Evolutionary conservation across 129 eudicot genomes (phyloP), one percentile per base, ranked within the genome.

Genomic region (Silybum marianum): DNA sequence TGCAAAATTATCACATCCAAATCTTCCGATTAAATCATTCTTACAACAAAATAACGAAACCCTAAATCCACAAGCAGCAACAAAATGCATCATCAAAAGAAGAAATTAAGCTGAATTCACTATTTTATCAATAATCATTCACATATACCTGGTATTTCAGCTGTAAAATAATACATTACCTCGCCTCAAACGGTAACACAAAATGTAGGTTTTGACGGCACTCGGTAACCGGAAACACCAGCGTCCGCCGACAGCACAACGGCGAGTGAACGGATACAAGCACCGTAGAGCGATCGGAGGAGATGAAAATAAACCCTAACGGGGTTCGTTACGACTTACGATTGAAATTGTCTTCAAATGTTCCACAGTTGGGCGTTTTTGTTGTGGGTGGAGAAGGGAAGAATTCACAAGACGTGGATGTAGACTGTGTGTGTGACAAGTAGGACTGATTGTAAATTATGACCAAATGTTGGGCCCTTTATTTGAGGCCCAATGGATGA

Each of bases 11-110:
- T 14, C 38, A 13, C 83, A 54, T 9, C 24, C 66, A 58, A 58
- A 4, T 19, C 58, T 16, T 13, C 54, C 60, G 62, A 71, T 71
- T 36, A 19, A 71, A 79, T 71, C 83, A 48, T 51, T 60, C 71
- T n/a, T 44, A 78, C n/a, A 69, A 42, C 44, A 23, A 26, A 40
- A 36, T 11, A 6, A 38, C 42, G n/a, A 70, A 71, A 71, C 83
- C 83, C 77, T 80, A 71, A 51, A 71, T 80, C 48, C 71, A 71
- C 12, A 51, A 16, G 32, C 69, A 13, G 13, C 30, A 46, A 7
- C 54, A 62, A 81, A 81, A 74, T 54, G 77, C 71, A 54, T 22
- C 8, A 54, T n/a, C 12, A 80, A 80, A 26, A 23, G 7, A n/a
- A 72, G 48, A 80, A 25, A 38, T 32, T 72, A 65, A 62, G 51